Evolutionary conservation across 2,329 filamentous ascomycete species (phyloP).

Genomic region (Plenodomus lindquistii): DNA sequence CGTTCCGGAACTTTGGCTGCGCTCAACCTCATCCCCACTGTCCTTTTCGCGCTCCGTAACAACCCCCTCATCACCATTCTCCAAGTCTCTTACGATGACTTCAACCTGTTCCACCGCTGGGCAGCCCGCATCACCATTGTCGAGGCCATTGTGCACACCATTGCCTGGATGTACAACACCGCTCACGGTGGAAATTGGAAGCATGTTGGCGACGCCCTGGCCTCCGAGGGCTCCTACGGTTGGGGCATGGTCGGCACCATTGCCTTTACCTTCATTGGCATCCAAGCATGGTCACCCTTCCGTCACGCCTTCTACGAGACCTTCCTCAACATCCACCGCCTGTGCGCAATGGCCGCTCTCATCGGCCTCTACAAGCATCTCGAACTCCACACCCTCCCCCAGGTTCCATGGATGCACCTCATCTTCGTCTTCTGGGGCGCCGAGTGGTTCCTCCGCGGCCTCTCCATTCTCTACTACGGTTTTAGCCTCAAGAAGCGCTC

Average conservation of each 20-base stretch:
- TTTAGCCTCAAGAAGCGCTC: slow-evolving; percentile 55
- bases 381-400: slow-evolving; percentile 66
- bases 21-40: slow-evolving; percentile 88
- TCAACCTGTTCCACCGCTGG: slow-evolving; percentile 89
- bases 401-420: slow-evolving; percentile 74
- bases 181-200: slow-evolving; percentile 63
- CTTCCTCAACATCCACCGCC: slow-evolving; percentile 84
- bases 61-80: slow-evolving; percentile 85
- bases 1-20: slow-evolving; percentile 81
- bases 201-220: slow-evolving; percentile 59
- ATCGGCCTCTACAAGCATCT: slow-evolving; percentile 80
- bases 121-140: slow-evolving; percentile 73
- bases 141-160: slow-evolving; percentile 70
- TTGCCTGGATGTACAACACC: slow-evolving; percentile 73
- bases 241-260: slow-evolving; percentile 64
- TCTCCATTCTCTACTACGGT: slow-evolving; percentile 59
- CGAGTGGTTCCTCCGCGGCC: slow-evolving; percentile 60
- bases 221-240: slow-evolving; percentile 64
- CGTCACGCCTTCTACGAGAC: slow-evolving; percentile 97
- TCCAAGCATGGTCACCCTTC: slow-evolving; percentile 76
- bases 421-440: slow-evolving; percentile 76
- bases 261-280: slow-evolving; percentile 66
- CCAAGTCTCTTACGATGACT: slow-evolving; percentile 92
- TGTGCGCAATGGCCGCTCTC: slow-evolving; percentile 70
- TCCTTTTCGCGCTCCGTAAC: slow-evolving; percentile 88